Conservation (phyloP, 2,329 filamentous ascomycete species). For the Cladosporium phlei region DNA sequence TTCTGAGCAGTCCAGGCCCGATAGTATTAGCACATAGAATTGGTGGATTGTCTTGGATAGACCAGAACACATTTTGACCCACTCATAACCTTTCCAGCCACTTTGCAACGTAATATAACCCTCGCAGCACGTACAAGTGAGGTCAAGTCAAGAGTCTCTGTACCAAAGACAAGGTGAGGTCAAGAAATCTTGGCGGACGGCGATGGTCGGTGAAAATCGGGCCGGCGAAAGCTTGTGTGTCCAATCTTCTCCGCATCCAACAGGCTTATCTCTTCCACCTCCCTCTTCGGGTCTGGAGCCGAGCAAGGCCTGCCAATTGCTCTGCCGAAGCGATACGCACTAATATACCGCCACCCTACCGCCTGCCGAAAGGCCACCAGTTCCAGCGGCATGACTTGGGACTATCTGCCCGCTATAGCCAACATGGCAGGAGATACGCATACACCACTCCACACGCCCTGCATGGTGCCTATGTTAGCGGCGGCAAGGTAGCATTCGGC, state of each 20-base stretch:
- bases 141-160: too few species aligned
- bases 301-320: background rate
- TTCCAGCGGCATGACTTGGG: background rate
- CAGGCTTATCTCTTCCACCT: constrained; percentile 9
- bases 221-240: too few species aligned
- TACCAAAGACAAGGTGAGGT: constrained; percentile 1
- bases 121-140: too few species aligned
- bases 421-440: constrained; percentile 3
- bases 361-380: background rate
- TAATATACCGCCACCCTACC: background rate
- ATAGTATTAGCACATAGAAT: too few species aligned
- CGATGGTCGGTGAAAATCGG: too few species aligned
- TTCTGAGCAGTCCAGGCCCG: too few species aligned
- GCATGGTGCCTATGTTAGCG: background rate
- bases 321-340: background rate
- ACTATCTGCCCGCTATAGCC: constrained; percentile 1
- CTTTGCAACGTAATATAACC: too few species aligned
- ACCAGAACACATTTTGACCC: too few species aligned
- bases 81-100: too few species aligned
- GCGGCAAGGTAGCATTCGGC: background rate
- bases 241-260: constrained; percentile 1
- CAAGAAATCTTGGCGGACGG: background rate
- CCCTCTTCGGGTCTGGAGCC: constrained; percentile 1
- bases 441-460: background rate
- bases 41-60: too few species aligned